phyloP scores from a whole-genome alignment of 305 asterid species.

The Vinca major region DNA sequence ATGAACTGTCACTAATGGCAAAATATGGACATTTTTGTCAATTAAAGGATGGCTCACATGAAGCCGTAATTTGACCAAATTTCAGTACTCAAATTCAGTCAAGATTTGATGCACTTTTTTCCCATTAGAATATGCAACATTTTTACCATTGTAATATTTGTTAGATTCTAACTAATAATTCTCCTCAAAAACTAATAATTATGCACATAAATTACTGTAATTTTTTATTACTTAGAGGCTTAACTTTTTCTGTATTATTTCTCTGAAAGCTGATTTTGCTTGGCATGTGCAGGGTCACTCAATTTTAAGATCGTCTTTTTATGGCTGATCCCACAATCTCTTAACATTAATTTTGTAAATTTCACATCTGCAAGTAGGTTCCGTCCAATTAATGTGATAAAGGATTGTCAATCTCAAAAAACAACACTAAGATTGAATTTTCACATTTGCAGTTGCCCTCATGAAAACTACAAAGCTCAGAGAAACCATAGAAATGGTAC shows the following conservation, averaged over 20 bases:
- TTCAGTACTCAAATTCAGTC: slow-evolving; percentile 9
- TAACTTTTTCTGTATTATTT: too few species aligned
- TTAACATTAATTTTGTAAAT: too few species aligned
- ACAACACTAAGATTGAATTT: not conserved
- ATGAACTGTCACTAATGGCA: slow-evolving; percentile 15
- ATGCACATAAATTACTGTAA: too few species aligned
- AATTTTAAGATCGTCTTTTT: too few species aligned
- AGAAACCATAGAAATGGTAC: not conserved
- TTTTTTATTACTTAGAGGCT: too few species aligned
- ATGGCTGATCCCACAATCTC: too few species aligned
- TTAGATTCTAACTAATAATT: not conserved
- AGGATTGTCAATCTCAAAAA: too few species aligned
- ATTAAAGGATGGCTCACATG: slow-evolving; percentile 18
- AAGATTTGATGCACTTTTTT: slow-evolving; percentile 12
- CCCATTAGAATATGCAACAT: slow-evolving; percentile 1
- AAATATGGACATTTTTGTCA: slow-evolving; percentile 1
- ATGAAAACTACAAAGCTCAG: not conserved
- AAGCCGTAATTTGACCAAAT: slow-evolving; percentile 22
- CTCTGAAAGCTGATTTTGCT: not conserved
- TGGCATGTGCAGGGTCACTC: too few species aligned
- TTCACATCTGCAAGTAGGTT: too few species aligned
- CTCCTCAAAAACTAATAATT: too few species aligned
- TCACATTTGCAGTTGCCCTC: not conserved
- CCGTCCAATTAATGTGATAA: too few species aligned
- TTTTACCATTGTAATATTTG: slow-evolving; percentile 16